These are phyloP conservation scores for Fraxinus paxiana DNA, from an alignment of 305 asterid species.

Conservation along the genomic window DNA sequence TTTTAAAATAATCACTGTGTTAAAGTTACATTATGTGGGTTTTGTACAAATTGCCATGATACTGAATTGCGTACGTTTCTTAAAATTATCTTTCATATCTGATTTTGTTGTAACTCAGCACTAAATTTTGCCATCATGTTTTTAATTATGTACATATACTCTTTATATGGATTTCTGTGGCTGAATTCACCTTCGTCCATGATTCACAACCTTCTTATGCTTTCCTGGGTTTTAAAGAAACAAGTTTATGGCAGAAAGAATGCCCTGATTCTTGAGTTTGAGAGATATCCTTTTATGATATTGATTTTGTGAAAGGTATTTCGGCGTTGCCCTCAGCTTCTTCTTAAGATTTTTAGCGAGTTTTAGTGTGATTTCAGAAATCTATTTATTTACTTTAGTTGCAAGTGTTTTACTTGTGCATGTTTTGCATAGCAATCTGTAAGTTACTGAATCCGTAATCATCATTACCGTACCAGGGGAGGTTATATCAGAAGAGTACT, in stretches of 20 bases:
- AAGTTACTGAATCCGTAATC: background rate
- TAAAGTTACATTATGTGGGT: background rate
- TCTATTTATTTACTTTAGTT: background rate
- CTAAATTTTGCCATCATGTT: background rate
- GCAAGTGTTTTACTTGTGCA: conserved; percentile 5
- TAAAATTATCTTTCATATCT: background rate
- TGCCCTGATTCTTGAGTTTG: background rate
- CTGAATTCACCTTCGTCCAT: background rate
- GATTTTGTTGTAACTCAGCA: background rate
- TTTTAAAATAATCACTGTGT: background rate
- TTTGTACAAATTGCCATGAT: background rate
- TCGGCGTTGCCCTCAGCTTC: background rate
- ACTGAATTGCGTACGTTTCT: background rate
- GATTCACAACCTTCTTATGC: background rate
- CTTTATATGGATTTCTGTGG: background rate
- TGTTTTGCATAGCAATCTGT: conserved; percentile 9
- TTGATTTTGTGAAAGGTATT: background rate
- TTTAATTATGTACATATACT: background rate
- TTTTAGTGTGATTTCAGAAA: conserved; percentile 1
- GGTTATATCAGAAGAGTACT: conserved; percentile 89
- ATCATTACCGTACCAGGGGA: conserved; percentile 48
- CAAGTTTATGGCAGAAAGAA: background rate
- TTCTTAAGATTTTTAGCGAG: background rate
- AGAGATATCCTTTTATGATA: background rate
- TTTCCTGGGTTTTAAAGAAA: background rate